A percentile compares a stretch with the other conserved stretches of the same genome.
Evolutionary conservation across 2,329 filamentous ascomycete species (phyloP).

Genomic region (Trichoderma arundinaceum): DNA sequence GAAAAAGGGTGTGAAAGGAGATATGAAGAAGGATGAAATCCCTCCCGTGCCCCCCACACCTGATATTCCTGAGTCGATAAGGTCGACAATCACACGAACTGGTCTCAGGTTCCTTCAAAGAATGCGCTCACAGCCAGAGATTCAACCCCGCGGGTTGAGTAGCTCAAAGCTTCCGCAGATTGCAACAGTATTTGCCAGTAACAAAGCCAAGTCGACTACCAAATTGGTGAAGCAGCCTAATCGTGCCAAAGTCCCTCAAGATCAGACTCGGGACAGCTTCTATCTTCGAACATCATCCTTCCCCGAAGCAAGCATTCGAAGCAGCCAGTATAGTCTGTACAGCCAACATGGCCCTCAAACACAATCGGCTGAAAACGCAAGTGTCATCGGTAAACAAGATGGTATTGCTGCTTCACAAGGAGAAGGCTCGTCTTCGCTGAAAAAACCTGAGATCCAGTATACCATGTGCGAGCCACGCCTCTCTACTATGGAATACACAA

Average conservation of each 20-base stretch:
- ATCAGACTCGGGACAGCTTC: slow-evolving; percentile 21
- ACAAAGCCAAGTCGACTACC: slow-evolving; percentile 20
- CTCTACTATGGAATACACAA: slow-evolving; percentile 50
- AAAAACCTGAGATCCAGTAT: slow-evolving; percentile 23
- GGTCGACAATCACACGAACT: slow-evolving; percentile 36
- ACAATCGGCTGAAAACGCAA: neutral
- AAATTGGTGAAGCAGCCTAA: slow-evolving; percentile 15
- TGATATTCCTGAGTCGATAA: slow-evolving; percentile 43
- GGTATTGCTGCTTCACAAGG: neutral
- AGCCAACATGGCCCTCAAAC: neutral
- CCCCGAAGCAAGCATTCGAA: slow-evolving; percentile 7
- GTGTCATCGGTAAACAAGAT: neutral
- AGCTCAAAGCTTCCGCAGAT: slow-evolving; percentile 1
- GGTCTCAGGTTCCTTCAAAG: slow-evolving; percentile 41
- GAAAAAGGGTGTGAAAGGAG: slow-evolving; percentile 26
- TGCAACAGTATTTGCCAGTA: slow-evolving; percentile 3
- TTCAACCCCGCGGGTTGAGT: slow-evolving; percentile 11
- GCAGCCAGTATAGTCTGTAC: neutral
- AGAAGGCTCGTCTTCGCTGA: neutral
- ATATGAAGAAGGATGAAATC: slow-evolving; percentile 32
- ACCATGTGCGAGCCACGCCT: slow-evolving; percentile 41
- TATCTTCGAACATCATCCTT: slow-evolving; percentile 20
- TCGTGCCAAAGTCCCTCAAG: neutral
- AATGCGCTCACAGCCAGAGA: slow-evolving; percentile 38
- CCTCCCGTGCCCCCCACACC: slow-evolving; percentile 41